These are phyloP conservation scores for Sugiyamaella sp. DNA, from an alignment of 1,139 yeast species.

Conservation along the genomic window DNA sequence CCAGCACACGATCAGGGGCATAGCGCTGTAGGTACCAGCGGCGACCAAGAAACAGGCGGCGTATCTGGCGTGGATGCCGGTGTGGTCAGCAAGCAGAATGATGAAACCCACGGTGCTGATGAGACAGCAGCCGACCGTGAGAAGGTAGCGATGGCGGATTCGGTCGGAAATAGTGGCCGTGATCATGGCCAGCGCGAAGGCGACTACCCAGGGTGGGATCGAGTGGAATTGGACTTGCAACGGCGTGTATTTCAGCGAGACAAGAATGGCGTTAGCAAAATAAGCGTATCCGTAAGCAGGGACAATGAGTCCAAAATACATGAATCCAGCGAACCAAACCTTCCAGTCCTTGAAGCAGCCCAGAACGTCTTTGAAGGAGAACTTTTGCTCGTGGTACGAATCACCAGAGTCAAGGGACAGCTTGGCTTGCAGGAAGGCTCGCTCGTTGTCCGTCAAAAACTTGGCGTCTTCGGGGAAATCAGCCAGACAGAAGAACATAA, in stretches of 20 bases:
- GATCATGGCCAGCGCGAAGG: conserved; percentile 58
- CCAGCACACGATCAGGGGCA: conserved; percentile 81
- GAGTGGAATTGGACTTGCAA: conserved; percentile 67
- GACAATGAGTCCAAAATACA: conserved; percentile 64
- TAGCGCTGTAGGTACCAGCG: conserved; percentile 66
- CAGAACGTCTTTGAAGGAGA: conserved; percentile 39
- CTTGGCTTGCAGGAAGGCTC: conserved; percentile 46
- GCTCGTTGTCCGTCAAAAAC: conserved; percentile 48
- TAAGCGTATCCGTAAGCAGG: conserved; percentile 75
- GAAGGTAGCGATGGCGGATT: conserved; percentile 51
- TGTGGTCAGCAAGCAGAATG: conserved; percentile 47
- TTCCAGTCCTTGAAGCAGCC: conserved; percentile 45
- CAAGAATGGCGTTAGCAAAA: conserved; percentile 67
- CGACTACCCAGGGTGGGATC: conserved; percentile 71
- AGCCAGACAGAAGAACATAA: conserved; percentile 67
- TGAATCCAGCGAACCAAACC: conserved; percentile 60
- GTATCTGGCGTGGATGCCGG: conserved; percentile 52
- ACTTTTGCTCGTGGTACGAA: conserved; percentile 44
- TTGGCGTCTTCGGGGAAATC: conserved; percentile 74
- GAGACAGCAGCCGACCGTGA: conserved; percentile 48
- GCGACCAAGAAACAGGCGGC: conserved; percentile 74
- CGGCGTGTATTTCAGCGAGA: conserved; percentile 59
- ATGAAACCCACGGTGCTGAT: conserved; percentile 59
- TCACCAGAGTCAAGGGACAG: conserved; percentile 50
- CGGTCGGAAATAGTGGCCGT: conserved; percentile 51